Evolutionary conservation across 169 alveolate species (phyloP), one percentile per base, ranked within the genome.

Genomic region (Babesia ovata): DNA sequence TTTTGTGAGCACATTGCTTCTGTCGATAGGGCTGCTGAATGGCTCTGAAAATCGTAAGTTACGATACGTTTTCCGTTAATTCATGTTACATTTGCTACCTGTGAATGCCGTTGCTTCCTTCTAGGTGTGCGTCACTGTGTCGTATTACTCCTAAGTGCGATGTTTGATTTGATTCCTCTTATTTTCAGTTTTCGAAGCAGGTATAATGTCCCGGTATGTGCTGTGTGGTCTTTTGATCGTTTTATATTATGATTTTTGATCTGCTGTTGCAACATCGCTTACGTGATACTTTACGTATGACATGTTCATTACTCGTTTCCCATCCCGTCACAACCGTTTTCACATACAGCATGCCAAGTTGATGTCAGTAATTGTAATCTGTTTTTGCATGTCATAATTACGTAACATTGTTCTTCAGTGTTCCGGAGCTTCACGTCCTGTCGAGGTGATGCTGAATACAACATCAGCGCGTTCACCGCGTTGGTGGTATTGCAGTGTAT

Each of bases 381-480:
- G 29, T 62, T 28, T 19, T n/a, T 29, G 21, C 52, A 46, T 14
- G 21, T 17, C 12, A 12, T 56, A 24, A 9, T 29, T n/a, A 42
- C 3, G 36, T n/a, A n/a, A 56, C 22, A 75, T 17, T 17, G 28
- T 21, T 56, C 24, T 28, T 52, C 75, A 79, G 87, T 81, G 42
- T 81, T 81, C 67, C 66, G 76, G 24, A 36, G 19, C 17, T 81
- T 58, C 48, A 81, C 88, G n/a, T 63, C 79, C 16, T 81, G 88
- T 44, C 71, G 73, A 21, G 88, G 88, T 33, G 53, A 11, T 26
- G 39, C 39, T 22, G 85, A 63, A 24, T 70, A 57, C 71, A 44
- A 54, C 59, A 72, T 81, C 19, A 81, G 63, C 60, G 39, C 62
- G 22, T 58, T 81, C 61, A 77, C 62, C 9, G 79, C 61, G 21